Base-by-base conservation (phyloP, 768 basidiomycete genomes). In the Boletus rex-veris region DNA sequence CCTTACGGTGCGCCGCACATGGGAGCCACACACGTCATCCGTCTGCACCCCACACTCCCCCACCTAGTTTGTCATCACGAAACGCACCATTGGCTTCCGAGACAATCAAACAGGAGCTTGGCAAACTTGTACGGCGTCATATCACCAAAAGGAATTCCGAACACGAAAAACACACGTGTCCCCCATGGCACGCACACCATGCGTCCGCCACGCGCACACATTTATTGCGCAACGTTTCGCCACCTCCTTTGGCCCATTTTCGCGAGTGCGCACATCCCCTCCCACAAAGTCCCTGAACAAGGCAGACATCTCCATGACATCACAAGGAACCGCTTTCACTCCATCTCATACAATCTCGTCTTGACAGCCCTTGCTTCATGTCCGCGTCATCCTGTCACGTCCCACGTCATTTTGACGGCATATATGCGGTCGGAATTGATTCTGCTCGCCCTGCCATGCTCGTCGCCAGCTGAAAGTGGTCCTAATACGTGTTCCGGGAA, bases 181-280 rank as follows among this genome's bases (percentile, higher is more conserved):
- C 61, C 57, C 66, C 61, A 67, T 56, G 66, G 61, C 59, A 67
- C 56, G 59, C 59, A 68, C 56, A 52, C 49, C 66, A 68, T 66
- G 67, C 52, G 60, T 62, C 54, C 26, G 48, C 60, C 66, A 68
- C 56, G 60, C 58, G 54, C 39, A 38, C 18, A 18, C 49, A 8
- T 38, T 36, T 45, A 41, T 52, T 33, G 12, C 19, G 14, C 62
- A 61, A 60, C 49, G 44, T 51, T 54, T 51, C 28, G n/a, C 39
- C 38, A 26, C 39, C 45, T 36, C 47, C 41, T 42, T 42, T n/a
- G 18, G 26, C 45, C n/a, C 5, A 24, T 14, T 54, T 35, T 37
- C 28, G 10, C 15, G 19, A 40, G 31, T 50, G 41, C 40, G 35
- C 33, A 36, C 44, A 21, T 33, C 2, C 18, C 36, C 16, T 18